A percentile compares a stretch with the other conserved stretches of the same genome.
Conservation (phyloP, 2,329 filamentous ascomycete species). For the Rutstroemia sydowiana region DNA sequence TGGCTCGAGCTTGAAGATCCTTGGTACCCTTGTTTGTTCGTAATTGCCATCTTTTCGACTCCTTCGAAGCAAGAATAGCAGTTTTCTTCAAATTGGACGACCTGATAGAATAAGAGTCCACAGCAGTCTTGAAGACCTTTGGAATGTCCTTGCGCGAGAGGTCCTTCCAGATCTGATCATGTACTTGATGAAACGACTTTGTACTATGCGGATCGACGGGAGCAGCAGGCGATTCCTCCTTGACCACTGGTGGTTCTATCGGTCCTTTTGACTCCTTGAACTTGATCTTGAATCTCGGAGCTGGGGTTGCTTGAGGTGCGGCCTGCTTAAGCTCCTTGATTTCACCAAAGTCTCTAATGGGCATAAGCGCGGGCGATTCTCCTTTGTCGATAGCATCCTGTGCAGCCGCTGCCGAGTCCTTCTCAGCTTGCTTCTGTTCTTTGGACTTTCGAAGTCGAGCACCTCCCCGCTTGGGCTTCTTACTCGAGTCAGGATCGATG, state of each 20-base stretch:
- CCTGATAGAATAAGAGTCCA: conserved; percentile 77
- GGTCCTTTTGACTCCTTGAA: conserved; percentile 30
- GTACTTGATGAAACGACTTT: conserved; percentile 93
- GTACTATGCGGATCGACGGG: conserved; percentile 55
- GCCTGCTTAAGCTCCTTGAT: conserved; percentile 34
- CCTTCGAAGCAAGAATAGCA: conserved; percentile 90
- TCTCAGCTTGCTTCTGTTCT: conserved; percentile 74
- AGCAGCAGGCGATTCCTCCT: conserved; percentile 37
- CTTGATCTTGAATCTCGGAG: conserved; percentile 50
- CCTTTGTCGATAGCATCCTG: conserved; percentile 77
- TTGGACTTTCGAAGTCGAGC: conserved; percentile 84
- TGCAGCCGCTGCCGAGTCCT: conserved; percentile 76
- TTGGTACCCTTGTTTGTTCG: conserved; percentile 98
- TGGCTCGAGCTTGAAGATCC: conserved; percentile 91
- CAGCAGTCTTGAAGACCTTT: conserved; percentile 84
- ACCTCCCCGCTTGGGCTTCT: conserved; percentile 42
- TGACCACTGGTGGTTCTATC: conserved; percentile 29
- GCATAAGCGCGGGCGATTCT: conserved; percentile 57
- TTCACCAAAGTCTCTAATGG: conserved; percentile 21
- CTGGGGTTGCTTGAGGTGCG: conserved; percentile 40
- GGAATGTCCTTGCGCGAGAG: conserved; percentile 88
- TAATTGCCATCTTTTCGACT: conserved; percentile 94
- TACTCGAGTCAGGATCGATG: conserved; percentile 41
- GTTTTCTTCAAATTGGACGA: conserved; percentile 97
- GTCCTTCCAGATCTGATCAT: conserved; percentile 95